Percentiles rank a stretch among this genome's conserved stretches.
Evolutionary conservation across 768 basidiomycete genomes (phyloP).

Genomic region (Lyophyllum atratum): DNA sequence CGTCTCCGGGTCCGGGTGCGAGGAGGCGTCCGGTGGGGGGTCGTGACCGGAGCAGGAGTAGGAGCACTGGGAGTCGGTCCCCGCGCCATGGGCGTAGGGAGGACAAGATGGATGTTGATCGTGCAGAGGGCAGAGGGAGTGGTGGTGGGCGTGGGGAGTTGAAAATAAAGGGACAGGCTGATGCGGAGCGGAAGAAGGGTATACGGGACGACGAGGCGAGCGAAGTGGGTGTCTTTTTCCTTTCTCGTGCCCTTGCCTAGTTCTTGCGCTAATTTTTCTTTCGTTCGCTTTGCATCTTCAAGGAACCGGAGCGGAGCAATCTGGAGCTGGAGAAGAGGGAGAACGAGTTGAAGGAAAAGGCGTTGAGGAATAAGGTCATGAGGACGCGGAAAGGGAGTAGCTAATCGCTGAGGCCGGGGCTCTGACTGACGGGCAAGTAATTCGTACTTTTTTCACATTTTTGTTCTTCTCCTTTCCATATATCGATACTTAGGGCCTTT

Average conservation of each 20-base stretch:
- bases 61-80: slow-evolving; percentile 29
- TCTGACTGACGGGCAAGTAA: slow-evolving; percentile 16
- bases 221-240: slow-evolving; percentile 23
- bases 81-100: slow-evolving; percentile 17
- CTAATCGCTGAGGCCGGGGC: slow-evolving; percentile 4
- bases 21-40: slow-evolving; percentile 19
- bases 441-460: slow-evolving; percentile 1
- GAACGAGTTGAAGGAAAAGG: slow-evolving; percentile 80
- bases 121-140: slow-evolving; percentile 15
- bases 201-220: slow-evolving; percentile 49
- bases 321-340: slow-evolving; percentile 68
- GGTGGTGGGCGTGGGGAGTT: slow-evolving; percentile 46
- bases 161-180: slow-evolving; percentile 77
- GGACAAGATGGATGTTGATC: slow-evolving; percentile 39
- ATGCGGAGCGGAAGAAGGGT: slow-evolving; percentile 52
- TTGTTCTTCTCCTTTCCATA: slow-evolving; percentile 6
- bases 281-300: slow-evolving; percentile 13
- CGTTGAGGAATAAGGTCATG: slow-evolving; percentile 80
- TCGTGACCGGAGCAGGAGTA: slow-evolving; percentile 22
- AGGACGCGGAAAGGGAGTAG: slow-evolving; percentile 59
- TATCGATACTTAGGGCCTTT: slow-evolving; percentile 17
- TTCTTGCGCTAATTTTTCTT: slow-evolving; percentile 3
- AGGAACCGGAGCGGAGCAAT: slow-evolving; percentile 22
- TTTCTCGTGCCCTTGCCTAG: slow-evolving; percentile 12
- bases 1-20: slow-evolving; percentile 12